Percentiles rank a stretch among this genome's conserved stretches.
These are phyloP conservation scores for Lecanicillium sp. DNA, from an alignment of 2,329 filamentous ascomycete genomes.

Conservation along the genomic window DNA sequence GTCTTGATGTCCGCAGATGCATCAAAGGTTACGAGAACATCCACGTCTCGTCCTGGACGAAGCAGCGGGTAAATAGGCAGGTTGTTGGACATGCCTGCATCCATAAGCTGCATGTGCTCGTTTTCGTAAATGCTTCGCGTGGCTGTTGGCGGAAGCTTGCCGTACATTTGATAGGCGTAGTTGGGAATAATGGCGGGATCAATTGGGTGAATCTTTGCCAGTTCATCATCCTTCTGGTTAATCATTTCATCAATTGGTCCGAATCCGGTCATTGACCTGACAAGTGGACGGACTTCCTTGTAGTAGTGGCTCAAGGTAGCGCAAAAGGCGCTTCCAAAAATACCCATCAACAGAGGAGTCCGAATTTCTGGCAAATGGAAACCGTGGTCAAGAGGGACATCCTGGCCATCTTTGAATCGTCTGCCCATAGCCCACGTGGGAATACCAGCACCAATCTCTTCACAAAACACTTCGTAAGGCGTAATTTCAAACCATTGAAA, in stretches of 20 bases:
- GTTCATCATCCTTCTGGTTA: constrained; percentile 70
- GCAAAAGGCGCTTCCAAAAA: constrained; percentile 97
- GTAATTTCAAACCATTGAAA: constrained; percentile 98
- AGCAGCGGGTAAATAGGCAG: constrained; percentile 91
- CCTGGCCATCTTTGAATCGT: constrained; percentile 62
- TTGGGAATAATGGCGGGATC: constrained; percentile 89
- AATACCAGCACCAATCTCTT: constrained; percentile 85
- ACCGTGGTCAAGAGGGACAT: constrained; percentile 47
- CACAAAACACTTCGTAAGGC: constrained; percentile 91
- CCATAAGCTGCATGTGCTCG: constrained; percentile 78
- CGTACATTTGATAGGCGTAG: constrained; percentile 74
- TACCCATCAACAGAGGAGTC: constrained; percentile 76
- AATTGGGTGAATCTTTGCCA: constrained; percentile 90
- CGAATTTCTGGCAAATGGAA: constrained; percentile 74
- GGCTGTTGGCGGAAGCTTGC: constrained; percentile 64
- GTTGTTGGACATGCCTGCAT: constrained; percentile 98
- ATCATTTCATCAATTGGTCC: constrained; percentile 73
- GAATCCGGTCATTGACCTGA: constrained; percentile 69
- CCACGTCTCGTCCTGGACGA: constrained; percentile 77
- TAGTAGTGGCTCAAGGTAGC: constrained; percentile 95
- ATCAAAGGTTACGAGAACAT: constrained; percentile 88
- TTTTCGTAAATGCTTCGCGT: constrained; percentile 66
- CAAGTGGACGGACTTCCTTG: constrained; percentile 77
- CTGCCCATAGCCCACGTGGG: constrained; percentile 90
- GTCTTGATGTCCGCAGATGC: constrained; percentile 87